A percentile compares a stretch with the other conserved stretches of the same genome.
Evolutionary conservation across 73 alveolate genomes (phyloP).

Genomic region (Stentor roeselii): DNA sequence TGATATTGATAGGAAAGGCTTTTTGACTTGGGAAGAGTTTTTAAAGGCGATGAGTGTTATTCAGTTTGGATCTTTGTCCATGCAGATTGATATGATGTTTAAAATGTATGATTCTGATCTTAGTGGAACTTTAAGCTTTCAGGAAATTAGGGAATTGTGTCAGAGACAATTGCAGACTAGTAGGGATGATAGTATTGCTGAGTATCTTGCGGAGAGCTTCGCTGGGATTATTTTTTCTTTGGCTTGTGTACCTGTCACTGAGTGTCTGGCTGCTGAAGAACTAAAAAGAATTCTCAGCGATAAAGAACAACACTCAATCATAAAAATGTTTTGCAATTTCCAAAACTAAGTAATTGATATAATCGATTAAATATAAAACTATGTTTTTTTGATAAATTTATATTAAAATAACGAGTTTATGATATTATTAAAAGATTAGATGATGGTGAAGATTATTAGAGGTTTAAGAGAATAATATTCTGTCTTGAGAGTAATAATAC

Average conservation of each 20-base stretch:
- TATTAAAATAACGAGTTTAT: too few species aligned
- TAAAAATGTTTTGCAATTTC: constrained; percentile 19
- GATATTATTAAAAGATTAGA: too few species aligned
- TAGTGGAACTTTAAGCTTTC: neutral
- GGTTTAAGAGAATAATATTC: too few species aligned
- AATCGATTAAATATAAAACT: too few species aligned
- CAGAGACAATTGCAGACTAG: neutral
- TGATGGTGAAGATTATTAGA: too few species aligned
- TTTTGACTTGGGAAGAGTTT: constrained; percentile 1
- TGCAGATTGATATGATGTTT: constrained; percentile 15
- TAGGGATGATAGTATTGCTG: neutral
- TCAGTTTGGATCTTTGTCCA: neutral
- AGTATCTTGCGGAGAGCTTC: neutral
- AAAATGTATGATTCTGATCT: neutral
- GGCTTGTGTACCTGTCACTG: neutral
- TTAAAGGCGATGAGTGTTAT: constrained; percentile 19
- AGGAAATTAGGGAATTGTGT: neutral
- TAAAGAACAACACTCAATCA: neutral
- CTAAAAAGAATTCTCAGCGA: neutral
- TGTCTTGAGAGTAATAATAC: too few species aligned
- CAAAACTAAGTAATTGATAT: neutral
- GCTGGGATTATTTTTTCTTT: neutral
- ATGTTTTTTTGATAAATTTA: too few species aligned
- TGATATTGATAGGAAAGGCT: neutral
- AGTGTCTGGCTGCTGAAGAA: neutral